phyloP scores from a whole-genome alignment of 768 basidiomycete genomes.

The Gautieria morchelliformis region DNA sequence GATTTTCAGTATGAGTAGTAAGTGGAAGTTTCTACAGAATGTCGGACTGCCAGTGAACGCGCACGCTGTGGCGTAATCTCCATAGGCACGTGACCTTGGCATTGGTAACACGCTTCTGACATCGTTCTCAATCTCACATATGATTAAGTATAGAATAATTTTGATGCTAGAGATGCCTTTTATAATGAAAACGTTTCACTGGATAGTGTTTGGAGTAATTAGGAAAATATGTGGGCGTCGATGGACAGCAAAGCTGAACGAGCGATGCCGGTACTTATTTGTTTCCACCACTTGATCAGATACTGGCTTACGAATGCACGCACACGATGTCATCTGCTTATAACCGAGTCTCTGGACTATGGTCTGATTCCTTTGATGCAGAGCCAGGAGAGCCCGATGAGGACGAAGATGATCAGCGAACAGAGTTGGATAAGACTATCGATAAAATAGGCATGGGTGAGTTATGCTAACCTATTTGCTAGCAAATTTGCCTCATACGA shows the following conservation, averaged over 20 bases:
- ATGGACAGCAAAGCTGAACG: too few species aligned
- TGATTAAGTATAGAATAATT: too few species aligned
- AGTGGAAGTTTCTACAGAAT: background rate
- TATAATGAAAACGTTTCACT: too few species aligned
- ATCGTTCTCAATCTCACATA: too few species aligned
- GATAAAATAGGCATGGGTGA: slow-evolving; percentile 84
- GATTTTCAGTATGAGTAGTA: too few species aligned
- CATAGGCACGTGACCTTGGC: background rate
- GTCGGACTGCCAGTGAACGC: background rate
- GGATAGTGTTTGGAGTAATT: too few species aligned
- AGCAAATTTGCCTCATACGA: background rate
- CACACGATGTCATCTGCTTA: background rate
- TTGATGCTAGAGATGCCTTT: too few species aligned
- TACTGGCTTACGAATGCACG: background rate
- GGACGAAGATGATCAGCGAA: slow-evolving; percentile 22
- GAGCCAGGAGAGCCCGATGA: slow-evolving; percentile 13
- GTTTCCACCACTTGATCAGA: background rate
- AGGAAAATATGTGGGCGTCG: too few species aligned
- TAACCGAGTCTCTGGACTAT: slow-evolving; percentile 1
- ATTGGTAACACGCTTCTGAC: background rate
- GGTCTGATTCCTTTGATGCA: background rate
- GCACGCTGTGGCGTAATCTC: background rate
- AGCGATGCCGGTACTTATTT: background rate
- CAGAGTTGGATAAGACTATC: slow-evolving; percentile 72
- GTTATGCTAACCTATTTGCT: slow-evolving; percentile 11